Evolutionary conservation across 306 rosid genomes (phyloP), one percentile per base, ranked within the genome.

Genomic region (Erythrophleum fordii): DNA sequence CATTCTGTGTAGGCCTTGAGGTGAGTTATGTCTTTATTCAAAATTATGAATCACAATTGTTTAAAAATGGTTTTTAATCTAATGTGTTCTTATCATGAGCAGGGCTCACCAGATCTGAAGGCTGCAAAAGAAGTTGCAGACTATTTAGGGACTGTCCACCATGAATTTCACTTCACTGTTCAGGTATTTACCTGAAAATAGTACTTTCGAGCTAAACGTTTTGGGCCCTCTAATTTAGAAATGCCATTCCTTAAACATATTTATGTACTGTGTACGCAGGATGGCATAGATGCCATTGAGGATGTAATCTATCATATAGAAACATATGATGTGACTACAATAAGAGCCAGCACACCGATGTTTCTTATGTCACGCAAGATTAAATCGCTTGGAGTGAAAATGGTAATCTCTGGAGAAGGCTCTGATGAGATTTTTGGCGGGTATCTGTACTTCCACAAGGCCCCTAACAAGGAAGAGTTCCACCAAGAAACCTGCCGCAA

Each of bases 91-190:
- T 74, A 20, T 80, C 41, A 13, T 77, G 80, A 48, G 58, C 88
- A 96, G 99, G 98, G 97, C 23, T 96, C 99, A n/a, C 97, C 98
- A 7, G 99, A 96, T 88, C 70, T 96, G 84, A 96, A 93, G 90
- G 98, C 98, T 82, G 99, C 84, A 46, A 93, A 78, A 89, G 98
- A 93, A 85, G 99, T 96, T 85, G 97, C 98, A 11, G 97, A 90
- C 48, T 96, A 89, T 72, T 45, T 96, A 70, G 99, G 99, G 3
- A 96, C 98, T 44, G 92, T 90, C 37, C 98, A 96, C 71, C 99
- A 96, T 39, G 99, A 96, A 79, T 96, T 96, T 69, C 73, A 78
- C 67, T 96, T 89, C 56, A 96, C 97, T 29, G 97, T 96, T 76
- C 98, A 96, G 93, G 99, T 91, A 81, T 29, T 28, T 20, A 53